Base-by-base conservation (phyloP, 2,329 filamentous ascomycete genomes). In the Daldinia sp. region DNA sequence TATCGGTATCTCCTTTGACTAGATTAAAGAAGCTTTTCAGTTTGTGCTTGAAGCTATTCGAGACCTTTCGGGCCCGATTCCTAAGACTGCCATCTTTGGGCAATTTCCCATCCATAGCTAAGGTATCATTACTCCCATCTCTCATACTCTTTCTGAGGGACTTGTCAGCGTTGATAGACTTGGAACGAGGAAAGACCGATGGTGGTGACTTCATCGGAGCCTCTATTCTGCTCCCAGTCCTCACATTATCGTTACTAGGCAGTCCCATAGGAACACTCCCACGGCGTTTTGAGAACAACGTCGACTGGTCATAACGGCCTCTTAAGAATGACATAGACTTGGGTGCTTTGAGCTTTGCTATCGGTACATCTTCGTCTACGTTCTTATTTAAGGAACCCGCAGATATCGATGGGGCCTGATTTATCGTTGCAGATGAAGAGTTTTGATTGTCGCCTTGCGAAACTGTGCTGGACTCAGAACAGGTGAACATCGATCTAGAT, bases 41-140 rank as follows among this genome's bases (percentile, higher is more conserved):
- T 60, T 82, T 90, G 48, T 80, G 83, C 70, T 83, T 90, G 35
- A 93, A 70, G 0, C 83, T 85, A 13, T 80, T 82, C 0, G 90
- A 91, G 11, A 87, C 85, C 29, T 86, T 87, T 21, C 89, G 82
- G 9, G 85, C 84, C 51, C 83, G 87, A 27, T 78, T 76, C 45
- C 79, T 81, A 25, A 88, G 68, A 3, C 75, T 75, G 3, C 72
- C 73, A 17, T 78, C 71, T 34, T 75, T 77, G 2, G 63, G 37
- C 4, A 59, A 6, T 27, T 67, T 63, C 7, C 63, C 32, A 39
- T 59, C 65, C 15, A 57, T 50, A 13, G 58, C 75, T 77, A 58
- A 71, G 66, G 70, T 81, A 69, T 78, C 82, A 71, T 77, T 80
- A 60, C 77, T 81, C 41, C 81, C 79, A 25, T 86, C 77, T 41